These are phyloP conservation scores for Graphium sp. DNA, from an alignment of 2,329 filamentous ascomycete genomes.

Conservation along the genomic window DNA sequence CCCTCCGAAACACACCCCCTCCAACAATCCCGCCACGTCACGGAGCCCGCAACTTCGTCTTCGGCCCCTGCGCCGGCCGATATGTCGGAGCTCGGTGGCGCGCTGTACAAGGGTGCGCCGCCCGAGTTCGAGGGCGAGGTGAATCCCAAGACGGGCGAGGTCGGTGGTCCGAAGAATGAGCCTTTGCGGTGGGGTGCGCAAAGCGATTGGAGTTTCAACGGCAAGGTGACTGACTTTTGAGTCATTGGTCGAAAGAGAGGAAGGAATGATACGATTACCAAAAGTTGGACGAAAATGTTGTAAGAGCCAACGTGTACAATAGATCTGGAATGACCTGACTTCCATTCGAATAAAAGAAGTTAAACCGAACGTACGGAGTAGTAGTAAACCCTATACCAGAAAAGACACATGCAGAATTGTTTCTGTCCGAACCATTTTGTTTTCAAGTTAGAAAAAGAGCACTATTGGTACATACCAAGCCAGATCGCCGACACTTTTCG, in stretches of 20 bases:
- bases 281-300: too few relatives aligned
- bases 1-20: constrained; percentile 9
- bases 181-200: constrained; percentile 68
- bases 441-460: too few relatives aligned
- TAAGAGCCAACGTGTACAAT: neutral
- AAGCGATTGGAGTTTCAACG: constrained; percentile 86
- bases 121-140: constrained; percentile 87
- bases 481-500: too few relatives aligned
- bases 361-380: too few relatives aligned
- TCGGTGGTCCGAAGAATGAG: constrained; percentile 95
- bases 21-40: constrained; percentile 10
- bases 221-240: constrained; percentile 80
- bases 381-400: too few relatives aligned
- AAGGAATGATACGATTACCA: neutral
- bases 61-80: constrained; percentile 16
- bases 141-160: constrained; percentile 88
- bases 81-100: too few relatives aligned
- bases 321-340: too few relatives aligned
- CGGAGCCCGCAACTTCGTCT: constrained; percentile 8
- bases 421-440: too few relatives aligned
- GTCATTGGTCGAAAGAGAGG: too few relatives aligned
- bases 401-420: too few relatives aligned
- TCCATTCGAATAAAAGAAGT: too few relatives aligned
- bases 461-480: too few relatives aligned
- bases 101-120: constrained; percentile 45